These are phyloP conservation scores for Solanum sparsipilum DNA, from an alignment of 257 asterid genomes.

Conservation along the genomic window DNA sequence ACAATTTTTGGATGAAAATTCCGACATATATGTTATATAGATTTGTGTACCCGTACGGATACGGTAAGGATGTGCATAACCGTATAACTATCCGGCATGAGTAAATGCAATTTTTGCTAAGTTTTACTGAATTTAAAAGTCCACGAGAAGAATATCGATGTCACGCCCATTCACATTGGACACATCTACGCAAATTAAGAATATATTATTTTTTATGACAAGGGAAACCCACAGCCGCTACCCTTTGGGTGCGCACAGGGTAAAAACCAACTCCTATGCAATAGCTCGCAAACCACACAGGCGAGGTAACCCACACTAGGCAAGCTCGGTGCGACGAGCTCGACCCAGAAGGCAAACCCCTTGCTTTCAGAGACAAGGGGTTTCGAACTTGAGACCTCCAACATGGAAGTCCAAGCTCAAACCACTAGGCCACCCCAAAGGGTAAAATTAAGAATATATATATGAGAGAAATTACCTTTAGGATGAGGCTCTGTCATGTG, in stretches of 20 bases:
- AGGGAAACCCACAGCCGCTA: not conserved
- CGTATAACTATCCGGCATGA: not conserved
- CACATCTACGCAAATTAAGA: not conserved
- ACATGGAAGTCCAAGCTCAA: not conserved
- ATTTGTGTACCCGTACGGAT: not conserved
- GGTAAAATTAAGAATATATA: not conserved
- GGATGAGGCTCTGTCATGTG: constrained; percentile 99
- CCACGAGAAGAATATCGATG: not conserved
- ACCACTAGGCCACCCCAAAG: not conserved
- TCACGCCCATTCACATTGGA: not conserved
- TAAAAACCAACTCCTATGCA: not conserved
- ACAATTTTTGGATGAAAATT: not conserved
- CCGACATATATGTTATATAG: not conserved
- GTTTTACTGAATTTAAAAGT: not conserved
- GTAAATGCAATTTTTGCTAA: not conserved
- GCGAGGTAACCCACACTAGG: not conserved
- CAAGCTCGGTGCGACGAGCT: not conserved
- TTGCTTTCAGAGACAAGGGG: not conserved
- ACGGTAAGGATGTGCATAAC: not conserved
- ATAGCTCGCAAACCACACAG: not conserved
- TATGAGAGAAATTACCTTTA: constrained; percentile 38
- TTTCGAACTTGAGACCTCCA: not conserved
- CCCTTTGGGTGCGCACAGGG: not conserved
- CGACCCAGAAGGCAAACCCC: not conserved
- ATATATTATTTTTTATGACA: not conserved